Conservation (phyloP, 2,329 filamentous ascomycete genomes). For the Colletotrichum sp. region DNA sequence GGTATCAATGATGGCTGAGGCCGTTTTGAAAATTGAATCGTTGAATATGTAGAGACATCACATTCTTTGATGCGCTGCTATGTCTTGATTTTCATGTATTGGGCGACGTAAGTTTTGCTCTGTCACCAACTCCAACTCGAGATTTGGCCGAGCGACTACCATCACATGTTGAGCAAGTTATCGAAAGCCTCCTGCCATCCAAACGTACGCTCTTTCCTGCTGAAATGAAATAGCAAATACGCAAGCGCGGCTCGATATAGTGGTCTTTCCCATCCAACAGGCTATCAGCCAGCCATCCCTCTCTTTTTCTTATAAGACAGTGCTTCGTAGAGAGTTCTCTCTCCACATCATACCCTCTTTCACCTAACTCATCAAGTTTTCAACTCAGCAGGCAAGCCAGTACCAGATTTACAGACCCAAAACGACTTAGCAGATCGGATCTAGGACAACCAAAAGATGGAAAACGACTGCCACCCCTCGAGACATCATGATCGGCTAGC, state of each 20-base stretch:
- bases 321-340: neutral
- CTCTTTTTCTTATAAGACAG: neutral
- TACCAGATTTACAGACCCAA: neutral
- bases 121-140: neutral
- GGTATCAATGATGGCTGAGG: neutral
- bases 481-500: neutral
- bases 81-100: neutral
- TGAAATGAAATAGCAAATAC: neutral
- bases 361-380: neutral
- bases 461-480: neutral
- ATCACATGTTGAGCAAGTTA: neutral
- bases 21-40: neutral
- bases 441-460: neutral
- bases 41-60: neutral
- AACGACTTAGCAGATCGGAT: neutral
- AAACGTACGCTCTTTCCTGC: neutral
- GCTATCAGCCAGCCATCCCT: neutral
- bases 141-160: neutral
- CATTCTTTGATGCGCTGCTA: neutral
- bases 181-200: neutral
- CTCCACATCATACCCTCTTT: neutral
- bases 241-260: neutral
- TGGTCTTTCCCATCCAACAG: neutral
- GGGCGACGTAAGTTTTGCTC: neutral
- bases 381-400: neutral